These are phyloP conservation scores for Solioccasus polychromus DNA, from an alignment of 768 basidiomycete species.

Conservation along the genomic window DNA sequence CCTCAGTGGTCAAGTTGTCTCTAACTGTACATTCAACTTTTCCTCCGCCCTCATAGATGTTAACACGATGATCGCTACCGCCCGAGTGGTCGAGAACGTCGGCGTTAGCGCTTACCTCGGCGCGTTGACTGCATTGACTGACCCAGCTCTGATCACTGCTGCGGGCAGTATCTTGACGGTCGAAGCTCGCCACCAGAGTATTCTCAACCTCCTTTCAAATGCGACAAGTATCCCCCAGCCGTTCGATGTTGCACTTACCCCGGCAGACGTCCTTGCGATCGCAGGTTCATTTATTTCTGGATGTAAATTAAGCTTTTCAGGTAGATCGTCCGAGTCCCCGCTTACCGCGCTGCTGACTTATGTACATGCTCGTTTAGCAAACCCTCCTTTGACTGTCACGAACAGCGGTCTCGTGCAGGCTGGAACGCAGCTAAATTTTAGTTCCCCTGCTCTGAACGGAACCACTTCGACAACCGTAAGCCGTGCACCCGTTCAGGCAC, in stretches of 20 bases:
- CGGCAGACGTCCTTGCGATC: conserved; percentile 68
- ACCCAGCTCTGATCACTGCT: conserved; percentile 58
- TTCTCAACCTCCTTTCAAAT: conserved; percentile 68
- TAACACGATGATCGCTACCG: conserved; percentile 63
- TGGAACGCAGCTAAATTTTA: conserved; percentile 65
- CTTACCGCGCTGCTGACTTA: not conserved
- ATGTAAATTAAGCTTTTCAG: conserved; percentile 58
- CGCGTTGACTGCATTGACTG: conserved; percentile 58
- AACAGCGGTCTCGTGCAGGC: conserved; percentile 54
- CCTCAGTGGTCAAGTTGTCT: conserved; percentile 53
- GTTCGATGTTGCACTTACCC: conserved; percentile 72
- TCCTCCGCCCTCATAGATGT: conserved; percentile 60
- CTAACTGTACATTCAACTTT: conserved; percentile 69
- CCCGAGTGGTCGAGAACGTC: conserved; percentile 72
- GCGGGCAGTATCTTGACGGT: conserved; percentile 74
- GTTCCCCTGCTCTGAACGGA: conserved; percentile 53
- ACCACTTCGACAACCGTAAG: conserved; percentile 42
- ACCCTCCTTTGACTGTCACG: conserved; percentile 58
- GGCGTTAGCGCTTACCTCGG: conserved; percentile 80
- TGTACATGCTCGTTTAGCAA: conserved; percentile 41
- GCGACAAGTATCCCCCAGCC: conserved; percentile 57
- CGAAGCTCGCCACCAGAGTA: conserved; percentile 80
- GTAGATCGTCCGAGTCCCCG: conserved; percentile 32
- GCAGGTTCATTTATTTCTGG: conserved; percentile 67
- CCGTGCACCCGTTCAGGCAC: not conserved